Evolutionary conservation across 78 protist genomes (phyloP), one percentile per base, ranked within the genome.

Genomic region (Cavenderia fasciculata): DNA sequence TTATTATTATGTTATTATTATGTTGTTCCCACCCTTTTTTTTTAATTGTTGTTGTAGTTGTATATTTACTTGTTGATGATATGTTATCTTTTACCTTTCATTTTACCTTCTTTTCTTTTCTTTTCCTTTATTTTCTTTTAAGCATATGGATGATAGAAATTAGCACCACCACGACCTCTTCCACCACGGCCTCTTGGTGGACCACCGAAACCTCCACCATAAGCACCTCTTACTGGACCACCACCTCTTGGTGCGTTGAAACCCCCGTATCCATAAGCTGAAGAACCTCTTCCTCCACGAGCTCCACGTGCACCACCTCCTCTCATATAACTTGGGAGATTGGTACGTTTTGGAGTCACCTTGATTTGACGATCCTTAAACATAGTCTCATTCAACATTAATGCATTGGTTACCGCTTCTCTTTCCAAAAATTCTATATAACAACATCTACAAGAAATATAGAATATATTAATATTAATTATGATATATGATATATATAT

Each of bases 311-410:
- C 27, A 7, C 19, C 54, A 51, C 62, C 62, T 43, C 36, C 36
- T 59, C 87, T 49, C 71, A 75, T 63, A 18, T 75, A 59, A 31
- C 33, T 36, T 31, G 93, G 93, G 27, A 86, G 29, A 44, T 86
- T 86, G 8, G 93, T 70, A 73, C 93, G 56, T 43, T 86, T 86
- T 27, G 93, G 63, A 46, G 85, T 73, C 3, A 92, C 95, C 78
- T 90, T 93, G n/a, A 95, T 56, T 51, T 85, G 94, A 19, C 97
- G 56, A 36, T 94, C 90, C 12, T 85, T 88, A 72, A 95, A 87
- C 18, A 74, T 21, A 1, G 93, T 46, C 11, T 92, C 97, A 74
- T 90, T 79, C 36, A 95, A 29, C 3, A 43, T 40, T 33, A 89
- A 34, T 54, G 97, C 96, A 19, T 72, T 89, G 25, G 38, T 14